Base-by-base conservation (phyloP, 192 early-diverging fungal genomes). In the Paraglomus brasilianum region DNA sequence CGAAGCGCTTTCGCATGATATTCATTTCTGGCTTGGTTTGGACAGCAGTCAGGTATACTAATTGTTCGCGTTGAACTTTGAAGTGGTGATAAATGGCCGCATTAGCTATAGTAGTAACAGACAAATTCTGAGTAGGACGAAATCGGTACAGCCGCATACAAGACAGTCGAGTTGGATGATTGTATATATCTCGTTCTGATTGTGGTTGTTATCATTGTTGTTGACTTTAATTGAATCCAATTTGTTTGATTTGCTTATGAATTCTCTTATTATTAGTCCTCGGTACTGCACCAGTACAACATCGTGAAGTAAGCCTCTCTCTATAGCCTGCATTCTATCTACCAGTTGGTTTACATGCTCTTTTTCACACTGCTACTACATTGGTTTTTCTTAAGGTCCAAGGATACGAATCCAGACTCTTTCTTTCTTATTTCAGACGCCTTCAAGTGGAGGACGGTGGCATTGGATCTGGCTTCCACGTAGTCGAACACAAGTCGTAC, bases 11-110 rank as follows among this genome's bases (percentile, higher is more conserved):
- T 67, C 83, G n/a, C 89, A 93, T 55, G 81, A 93, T 66, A 81
- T 93, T 68, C 92, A 93, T 77, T 93, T 93, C 70, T 93, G 92
- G 91, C 82, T 93, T 49, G 92, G 92, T 15, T 62, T 82, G 15
- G 83, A 91, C 50, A 91, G 90, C 11, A 81, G 75, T 44, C 91
- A 93, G 70, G 87, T 76, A 69, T 60, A 36, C 19, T 44, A 78
- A 46, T 70, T 65, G 48, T 38, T 36, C 14, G 49, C 24, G 13
- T 63, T 53, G 1, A 2, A 42, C 40, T 22, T 38, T 17, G 10
- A 46, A 30, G 13, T 50, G 15, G 0, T 13, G 55, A 69, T 67
- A 65, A 65, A 46, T 41, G 21, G 22, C 49, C 30, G 21, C 30
- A 48, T 55, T 56, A 14, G n/a, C n/a, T n/a, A 38, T 14, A 45